Evolutionary conservation across 2,329 filamentous ascomycete species (phyloP).

Genomic region (Beauveria scarabaeidicola): DNA sequence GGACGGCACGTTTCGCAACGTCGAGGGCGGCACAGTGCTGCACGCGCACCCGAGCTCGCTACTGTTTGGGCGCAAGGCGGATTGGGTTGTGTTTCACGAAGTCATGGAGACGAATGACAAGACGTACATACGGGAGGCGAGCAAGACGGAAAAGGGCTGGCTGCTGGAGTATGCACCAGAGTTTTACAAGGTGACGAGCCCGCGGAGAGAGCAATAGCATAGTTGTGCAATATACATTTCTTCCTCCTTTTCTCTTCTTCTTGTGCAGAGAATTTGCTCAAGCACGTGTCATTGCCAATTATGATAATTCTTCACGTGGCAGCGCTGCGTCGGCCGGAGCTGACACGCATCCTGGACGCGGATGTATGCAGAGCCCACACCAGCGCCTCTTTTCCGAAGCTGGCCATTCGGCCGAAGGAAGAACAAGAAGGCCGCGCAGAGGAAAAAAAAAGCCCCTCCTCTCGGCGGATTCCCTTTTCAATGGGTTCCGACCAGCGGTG

Average conservation of each 20-base stretch:
- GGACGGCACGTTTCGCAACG: conserved; percentile 80
- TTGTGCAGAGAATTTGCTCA: background rate
- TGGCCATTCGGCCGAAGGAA: background rate
- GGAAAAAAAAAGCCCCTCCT: background rate
- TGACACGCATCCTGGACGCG: too few species aligned
- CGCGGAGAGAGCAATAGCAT: conserved; percentile 15
- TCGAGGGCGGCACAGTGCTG: conserved; percentile 69
- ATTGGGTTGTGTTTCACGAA: conserved; percentile 95
- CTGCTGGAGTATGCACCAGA: conserved; percentile 79
- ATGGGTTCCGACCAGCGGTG: background rate
- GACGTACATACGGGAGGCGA: conserved; percentile 83
- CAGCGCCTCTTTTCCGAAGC: background rate
- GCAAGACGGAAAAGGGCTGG: conserved; percentile 92
- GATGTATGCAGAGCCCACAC: background rate
- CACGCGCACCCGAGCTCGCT: conserved; percentile 86
- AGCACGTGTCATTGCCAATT: background rate
- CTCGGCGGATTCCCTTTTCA: conserved; percentile 1
- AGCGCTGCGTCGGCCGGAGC: too few species aligned
- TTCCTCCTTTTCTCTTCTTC: background rate
- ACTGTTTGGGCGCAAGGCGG: conserved; percentile 93
- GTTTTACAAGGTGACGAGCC: conserved; percentile 57
- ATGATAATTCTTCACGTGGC: too few species aligned
- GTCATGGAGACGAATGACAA: conserved; percentile 83
- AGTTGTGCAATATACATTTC: background rate
- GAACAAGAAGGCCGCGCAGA: background rate